Evolutionary conservation across 2,329 filamentous ascomycete genomes (phyloP).

Genomic region (Arthrinium puccinioides): DNA sequence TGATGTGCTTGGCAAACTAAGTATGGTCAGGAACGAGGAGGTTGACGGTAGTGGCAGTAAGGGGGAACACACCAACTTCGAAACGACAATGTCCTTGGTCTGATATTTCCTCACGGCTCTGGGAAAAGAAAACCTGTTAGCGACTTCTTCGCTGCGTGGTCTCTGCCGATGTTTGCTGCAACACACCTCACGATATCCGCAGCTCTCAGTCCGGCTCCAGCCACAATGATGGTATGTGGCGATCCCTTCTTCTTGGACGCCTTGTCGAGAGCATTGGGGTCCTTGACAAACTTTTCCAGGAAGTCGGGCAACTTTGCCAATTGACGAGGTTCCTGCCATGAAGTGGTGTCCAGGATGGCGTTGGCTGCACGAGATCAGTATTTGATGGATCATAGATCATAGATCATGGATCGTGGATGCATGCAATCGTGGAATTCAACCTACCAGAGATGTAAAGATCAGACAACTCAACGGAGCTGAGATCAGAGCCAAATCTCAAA

Average conservation of each 20-base stretch:
- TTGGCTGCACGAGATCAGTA: conserved; percentile 44
- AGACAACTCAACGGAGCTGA: conserved; percentile 77
- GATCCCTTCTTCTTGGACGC: conserved; percentile 62
- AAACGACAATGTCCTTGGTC: conserved; percentile 68
- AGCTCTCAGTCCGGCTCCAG: conserved; percentile 75
- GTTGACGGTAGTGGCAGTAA: neutral
- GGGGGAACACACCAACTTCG: conserved; percentile 58
- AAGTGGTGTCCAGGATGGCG: conserved; percentile 72
- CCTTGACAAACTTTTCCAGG: conserved; percentile 58
- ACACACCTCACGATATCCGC: conserved; percentile 71
- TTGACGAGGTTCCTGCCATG: conserved; percentile 59
- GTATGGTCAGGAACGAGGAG: conserved; percentile 10
- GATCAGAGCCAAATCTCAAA: conserved; percentile 67
- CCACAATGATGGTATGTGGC: conserved; percentile 85
- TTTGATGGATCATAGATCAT: neutral
- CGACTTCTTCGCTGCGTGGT: neutral
- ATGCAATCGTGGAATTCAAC: conserved; percentile 9
- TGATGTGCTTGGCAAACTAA: conserved; percentile 94
- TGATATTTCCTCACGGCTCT: conserved; percentile 73
- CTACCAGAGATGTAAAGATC: conserved; percentile 75
- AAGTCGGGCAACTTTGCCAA: conserved; percentile 72
- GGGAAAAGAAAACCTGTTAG: conserved; percentile 16
- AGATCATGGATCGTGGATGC: neutral
- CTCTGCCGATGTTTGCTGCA: neutral
- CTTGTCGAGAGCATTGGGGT: conserved; percentile 51